These are phyloP conservation scores for Colletotrichum lini DNA, from an alignment of 2,329 filamentous ascomycete genomes.

Conservation along the genomic window DNA sequence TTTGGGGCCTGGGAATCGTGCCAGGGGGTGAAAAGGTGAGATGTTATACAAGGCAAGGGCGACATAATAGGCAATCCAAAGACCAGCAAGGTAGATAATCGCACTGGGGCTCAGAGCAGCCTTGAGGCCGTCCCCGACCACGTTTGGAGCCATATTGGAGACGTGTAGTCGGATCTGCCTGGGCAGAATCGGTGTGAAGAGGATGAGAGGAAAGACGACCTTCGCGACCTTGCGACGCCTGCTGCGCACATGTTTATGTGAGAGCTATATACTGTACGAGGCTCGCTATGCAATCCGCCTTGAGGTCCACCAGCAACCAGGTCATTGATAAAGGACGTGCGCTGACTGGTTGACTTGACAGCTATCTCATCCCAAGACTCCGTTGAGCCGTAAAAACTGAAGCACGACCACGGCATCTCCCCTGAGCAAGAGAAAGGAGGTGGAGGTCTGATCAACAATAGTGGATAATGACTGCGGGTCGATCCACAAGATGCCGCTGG, in stretches of 20 bases:
- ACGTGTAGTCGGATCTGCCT: conserved; percentile 3
- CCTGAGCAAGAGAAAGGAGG: conserved; percentile 11
- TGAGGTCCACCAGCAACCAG: conserved; percentile 16
- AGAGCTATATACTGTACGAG: conserved; percentile 30
- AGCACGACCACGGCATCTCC: conserved; percentile 9
- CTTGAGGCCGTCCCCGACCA: conserved; percentile 23
- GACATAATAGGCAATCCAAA: conserved; percentile 25
- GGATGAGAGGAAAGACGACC: not conserved
- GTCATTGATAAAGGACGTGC: conserved; percentile 26
- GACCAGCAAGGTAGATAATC: conserved; percentile 30
- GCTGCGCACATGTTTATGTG: conserved; percentile 16
- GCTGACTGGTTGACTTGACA: conserved; percentile 17
- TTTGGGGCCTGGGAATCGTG: conserved; percentile 35
- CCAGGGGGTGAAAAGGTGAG: conserved; percentile 36
- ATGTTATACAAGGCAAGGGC: conserved; percentile 34
- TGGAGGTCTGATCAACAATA: not conserved
- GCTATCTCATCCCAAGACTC: not conserved
- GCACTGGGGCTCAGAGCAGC: conserved; percentile 15
- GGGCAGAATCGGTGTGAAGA: conserved; percentile 2
- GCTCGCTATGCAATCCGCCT: not conserved
- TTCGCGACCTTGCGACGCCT: conserved; percentile 6
- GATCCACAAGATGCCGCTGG: conserved; percentile 19
- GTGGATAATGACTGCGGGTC: conserved; percentile 10
- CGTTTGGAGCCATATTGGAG: conserved; percentile 25
- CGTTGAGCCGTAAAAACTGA: conserved; percentile 9